A percentile compares a stretch with the other conserved stretches of the same genome.
Conservation (phyloP, 257 asterid species). For the Nicotiana tabacum region DNA sequence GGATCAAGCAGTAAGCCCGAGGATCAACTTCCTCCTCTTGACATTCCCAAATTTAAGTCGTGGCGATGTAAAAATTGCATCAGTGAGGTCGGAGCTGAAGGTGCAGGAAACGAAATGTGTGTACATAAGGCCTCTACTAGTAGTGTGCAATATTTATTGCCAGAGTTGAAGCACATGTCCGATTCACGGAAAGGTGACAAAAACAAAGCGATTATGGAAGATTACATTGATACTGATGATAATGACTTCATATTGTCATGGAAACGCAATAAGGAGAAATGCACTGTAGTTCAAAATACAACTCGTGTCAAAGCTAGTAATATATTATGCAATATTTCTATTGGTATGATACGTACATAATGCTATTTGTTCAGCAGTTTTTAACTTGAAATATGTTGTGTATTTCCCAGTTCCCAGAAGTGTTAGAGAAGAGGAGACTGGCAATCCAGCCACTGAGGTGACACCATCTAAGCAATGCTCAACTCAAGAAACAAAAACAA, state of each 20-base stretch:
- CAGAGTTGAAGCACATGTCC: not conserved
- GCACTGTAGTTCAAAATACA: not conserved
- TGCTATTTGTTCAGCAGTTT: not conserved
- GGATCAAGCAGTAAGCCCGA: constrained; percentile 16
- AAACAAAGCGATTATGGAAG: not conserved
- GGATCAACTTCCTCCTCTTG: constrained; percentile 41
- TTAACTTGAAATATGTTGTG: no score
- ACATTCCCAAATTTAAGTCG: constrained; percentile 41
- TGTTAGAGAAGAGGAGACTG: not conserved
- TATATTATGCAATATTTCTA: not conserved
- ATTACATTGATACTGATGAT: not conserved
- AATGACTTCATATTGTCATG: not conserved
- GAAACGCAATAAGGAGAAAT: not conserved
- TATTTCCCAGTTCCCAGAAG: not conserved
- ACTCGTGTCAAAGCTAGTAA: not conserved
- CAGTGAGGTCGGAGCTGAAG: constrained; percentile 9
- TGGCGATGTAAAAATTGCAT: constrained; percentile 49
- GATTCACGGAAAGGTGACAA: not conserved
- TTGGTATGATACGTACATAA: not conserved
- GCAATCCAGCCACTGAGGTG: not conserved
- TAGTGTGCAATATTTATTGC: not conserved
- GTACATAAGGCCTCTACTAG: not conserved
- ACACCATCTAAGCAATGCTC: not conserved
- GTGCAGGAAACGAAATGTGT: not conserved
- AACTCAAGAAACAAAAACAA: not conserved